Conservation (phyloP, 106 monocot genomes). For the Phalaenopsis equestris region DNA sequence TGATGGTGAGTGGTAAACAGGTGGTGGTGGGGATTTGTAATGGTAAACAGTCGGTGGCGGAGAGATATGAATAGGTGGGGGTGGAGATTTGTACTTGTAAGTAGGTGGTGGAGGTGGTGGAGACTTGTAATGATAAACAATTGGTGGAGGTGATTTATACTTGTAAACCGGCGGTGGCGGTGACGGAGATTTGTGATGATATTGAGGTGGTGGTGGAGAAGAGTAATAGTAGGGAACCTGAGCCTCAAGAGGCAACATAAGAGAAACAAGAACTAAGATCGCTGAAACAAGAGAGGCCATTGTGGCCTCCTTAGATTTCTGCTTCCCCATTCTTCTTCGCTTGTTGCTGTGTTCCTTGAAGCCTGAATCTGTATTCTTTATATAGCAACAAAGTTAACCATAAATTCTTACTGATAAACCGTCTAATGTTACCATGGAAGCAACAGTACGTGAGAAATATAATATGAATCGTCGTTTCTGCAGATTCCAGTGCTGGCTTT, state of each 20-base stretch:
- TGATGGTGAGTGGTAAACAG: neutral
- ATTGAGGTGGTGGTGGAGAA: neutral
- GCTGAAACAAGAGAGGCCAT: neutral
- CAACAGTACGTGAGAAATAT: neutral
- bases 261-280: neutral
- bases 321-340: conserved; percentile 2
- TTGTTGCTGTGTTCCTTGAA: neutral
- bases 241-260: neutral
- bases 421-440: neutral
- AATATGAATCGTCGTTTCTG: neutral
- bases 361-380: neutral
- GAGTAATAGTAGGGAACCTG: neutral
- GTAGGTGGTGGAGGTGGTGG: neutral
- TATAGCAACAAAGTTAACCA: neutral
- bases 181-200: neutral
- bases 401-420: neutral
- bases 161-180: neutral
- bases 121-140: neutral
- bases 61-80: neutral
- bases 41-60: neutral
- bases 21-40: no score
- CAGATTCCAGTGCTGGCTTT: neutral
- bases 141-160: neutral
- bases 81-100: neutral
- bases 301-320: neutral